Base-by-base conservation (phyloP, 371 early-diverging fungal genomes). In the Syncephalastrum racemosum region DNA sequence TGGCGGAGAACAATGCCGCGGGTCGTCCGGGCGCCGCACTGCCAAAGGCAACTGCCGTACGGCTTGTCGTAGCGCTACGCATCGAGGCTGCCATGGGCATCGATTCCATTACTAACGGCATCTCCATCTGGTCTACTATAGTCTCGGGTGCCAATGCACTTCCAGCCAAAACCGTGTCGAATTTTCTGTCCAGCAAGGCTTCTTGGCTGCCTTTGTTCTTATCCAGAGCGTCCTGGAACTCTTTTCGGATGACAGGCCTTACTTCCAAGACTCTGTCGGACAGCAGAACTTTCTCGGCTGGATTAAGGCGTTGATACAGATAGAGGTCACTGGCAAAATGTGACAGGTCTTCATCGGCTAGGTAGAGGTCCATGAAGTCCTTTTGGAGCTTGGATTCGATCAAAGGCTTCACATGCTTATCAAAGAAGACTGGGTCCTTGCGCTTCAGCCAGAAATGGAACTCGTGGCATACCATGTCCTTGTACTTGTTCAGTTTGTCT, bases 361-460 rank as follows among this genome's bases (percentile, higher is more conserved):
- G 44, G 52, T 79, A 82, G 4, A 62, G 43, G 24, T 84, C 85
- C 68, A 84, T 68, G 22, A 84, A 84, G 0, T 69, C 59, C 48
- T 79, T 81, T 58, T 70, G 51, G 25, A 82, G 14, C 60, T 84
- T 82, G 60, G 71, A 73, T 77, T 80, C 65, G 19, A 84, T 58
- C 19, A 66, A 76, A 3, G 79, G 78, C 6, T 51, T 54, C 1
- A 82, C 68, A 41, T 70, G 64, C 0, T 47, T 18, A 39, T 77
- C 67, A 54, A 82, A 84, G 46, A 75, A 84, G 0, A 18, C 46
- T 2, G 51, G 27, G 46, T 84, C 83, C 41, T 79, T 81, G 19
- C 71, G 68, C 65, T 75, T 82, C 25, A 84, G 24, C 80, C 83
- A 84, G 20, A 84, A 49, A 57, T 82, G 81, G 18, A 82, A 50